Conservation (phyloP, 1,139 yeast genomes). For the Suhomyces anneliseae region DNA sequence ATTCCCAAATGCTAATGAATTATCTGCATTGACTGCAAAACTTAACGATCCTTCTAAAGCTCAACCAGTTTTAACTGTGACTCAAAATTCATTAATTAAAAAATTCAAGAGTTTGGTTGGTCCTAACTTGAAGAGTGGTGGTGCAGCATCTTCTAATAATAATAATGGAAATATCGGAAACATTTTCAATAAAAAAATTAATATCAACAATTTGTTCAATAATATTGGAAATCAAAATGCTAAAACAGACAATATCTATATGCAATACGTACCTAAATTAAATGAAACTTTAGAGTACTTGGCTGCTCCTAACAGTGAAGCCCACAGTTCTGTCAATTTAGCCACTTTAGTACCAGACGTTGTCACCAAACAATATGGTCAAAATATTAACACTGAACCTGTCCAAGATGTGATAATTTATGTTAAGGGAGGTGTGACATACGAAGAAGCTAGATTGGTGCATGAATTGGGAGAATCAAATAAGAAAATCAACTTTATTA, state of each 20-base stretch:
- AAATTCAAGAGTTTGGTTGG: slow-evolving; percentile 26
- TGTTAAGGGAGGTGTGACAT: slow-evolving; percentile 88
- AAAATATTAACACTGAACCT: slow-evolving; percentile 21
- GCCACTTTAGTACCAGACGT: slow-evolving; percentile 23
- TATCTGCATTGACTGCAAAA: slow-evolving; percentile 26
- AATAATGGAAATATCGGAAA: slow-evolving; percentile 24
- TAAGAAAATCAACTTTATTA: slow-evolving; percentile 49
- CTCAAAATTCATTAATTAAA: slow-evolving; percentile 35
- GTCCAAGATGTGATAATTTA: slow-evolving; percentile 80
- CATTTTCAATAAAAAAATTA: slow-evolving; percentile 27
- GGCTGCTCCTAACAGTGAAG: slow-evolving; percentile 16
- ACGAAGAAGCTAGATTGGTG: slow-evolving; percentile 84
- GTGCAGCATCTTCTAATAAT: neutral
- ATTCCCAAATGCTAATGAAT: slow-evolving; percentile 39
- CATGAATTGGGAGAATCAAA: slow-evolving; percentile 63
- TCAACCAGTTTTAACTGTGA: slow-evolving; percentile 31
- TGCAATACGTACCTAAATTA: slow-evolving; percentile 76
- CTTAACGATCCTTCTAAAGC: slow-evolving; percentile 31
- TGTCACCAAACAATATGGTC: slow-evolving; percentile 36
- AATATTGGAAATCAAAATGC: slow-evolving; percentile 22
- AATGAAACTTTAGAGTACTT: slow-evolving; percentile 39
- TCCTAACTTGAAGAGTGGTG: slow-evolving; percentile 4
- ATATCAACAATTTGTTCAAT: slow-evolving; percentile 25
- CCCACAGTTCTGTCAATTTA: slow-evolving; percentile 8
- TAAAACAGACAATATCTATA: slow-evolving; percentile 49